Evolutionary conservation across 2,329 filamentous ascomycete genomes (phyloP).

Genomic region (Fusarium oligoseptatum): DNA sequence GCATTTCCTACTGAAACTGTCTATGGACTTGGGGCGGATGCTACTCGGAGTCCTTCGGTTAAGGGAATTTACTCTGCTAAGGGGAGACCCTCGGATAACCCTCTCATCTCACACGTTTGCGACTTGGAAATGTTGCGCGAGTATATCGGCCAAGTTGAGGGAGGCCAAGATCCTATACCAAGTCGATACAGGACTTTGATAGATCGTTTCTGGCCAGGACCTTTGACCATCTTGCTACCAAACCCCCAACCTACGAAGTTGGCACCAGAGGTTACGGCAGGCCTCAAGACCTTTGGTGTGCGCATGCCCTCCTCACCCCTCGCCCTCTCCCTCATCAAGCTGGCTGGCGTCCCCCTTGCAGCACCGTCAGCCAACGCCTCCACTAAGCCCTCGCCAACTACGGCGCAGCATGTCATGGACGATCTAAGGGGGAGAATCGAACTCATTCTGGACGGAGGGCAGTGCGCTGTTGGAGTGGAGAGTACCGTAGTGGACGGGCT

Average conservation of each 20-base stretch:
- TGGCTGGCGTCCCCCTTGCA: conserved; percentile 83
- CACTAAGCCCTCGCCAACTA: conserved; percentile 91
- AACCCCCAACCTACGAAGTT: conserved; percentile 78
- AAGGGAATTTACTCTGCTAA: conserved; percentile 94
- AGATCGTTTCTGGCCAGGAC: conserved; percentile 91
- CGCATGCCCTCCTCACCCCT: conserved; percentile 89
- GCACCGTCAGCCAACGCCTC: conserved; percentile 96
- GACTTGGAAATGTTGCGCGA: conserved; percentile 81
- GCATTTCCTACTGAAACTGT: conserved; percentile 98
- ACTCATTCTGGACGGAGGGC: conserved; percentile 88
- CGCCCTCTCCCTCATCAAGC: conserved; percentile 87
- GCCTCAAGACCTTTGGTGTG: conserved; percentile 85
- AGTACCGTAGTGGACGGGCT: conserved; percentile 97
- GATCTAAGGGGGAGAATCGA: conserved; percentile 87
- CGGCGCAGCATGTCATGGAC: conserved; percentile 87
- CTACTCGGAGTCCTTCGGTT: conserved; percentile 85
- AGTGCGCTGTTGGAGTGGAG: conserved; percentile 91
- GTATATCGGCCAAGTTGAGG: conserved; percentile 62
- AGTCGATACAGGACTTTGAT: conserved; percentile 84
- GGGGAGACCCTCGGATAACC: conserved; percentile 91
- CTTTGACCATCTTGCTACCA: conserved; percentile 89
- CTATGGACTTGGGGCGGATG: conserved; percentile 96
- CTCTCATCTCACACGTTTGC: conserved; percentile 91
- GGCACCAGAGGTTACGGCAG: conserved; percentile 92
- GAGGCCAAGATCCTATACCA: conserved; percentile 67